Percentiles rank a stretch among this genome's conserved stretches.
phyloP scores from a whole-genome alignment of 495 filamentous ascomycete genomes.

The Amniculicola lignicola region DNA sequence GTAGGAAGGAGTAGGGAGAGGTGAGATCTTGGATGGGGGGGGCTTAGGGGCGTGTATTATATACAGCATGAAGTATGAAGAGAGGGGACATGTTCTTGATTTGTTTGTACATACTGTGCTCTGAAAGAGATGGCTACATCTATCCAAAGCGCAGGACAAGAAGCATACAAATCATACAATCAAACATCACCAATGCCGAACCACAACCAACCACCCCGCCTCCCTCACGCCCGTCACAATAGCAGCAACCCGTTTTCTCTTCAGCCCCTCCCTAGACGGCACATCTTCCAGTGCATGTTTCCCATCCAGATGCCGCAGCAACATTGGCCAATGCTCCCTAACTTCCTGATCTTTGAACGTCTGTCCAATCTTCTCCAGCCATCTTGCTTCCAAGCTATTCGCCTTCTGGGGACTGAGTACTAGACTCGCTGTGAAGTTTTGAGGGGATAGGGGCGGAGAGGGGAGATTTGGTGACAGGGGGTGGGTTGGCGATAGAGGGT shows the following conservation, averaged over 20 bases:
- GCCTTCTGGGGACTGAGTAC: slow-evolving; percentile 56
- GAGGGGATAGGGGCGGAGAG: slow-evolving; percentile 43
- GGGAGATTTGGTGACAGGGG: slow-evolving; percentile 26
- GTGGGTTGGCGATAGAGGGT: slow-evolving; percentile 9
- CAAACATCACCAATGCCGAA: slow-evolving; percentile 61
- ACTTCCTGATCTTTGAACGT: slow-evolving; percentile 41
- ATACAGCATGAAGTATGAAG: too few relatives aligned
- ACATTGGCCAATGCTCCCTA: slow-evolving; percentile 51
- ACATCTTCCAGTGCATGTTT: slow-evolving; percentile 84
- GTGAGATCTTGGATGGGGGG: too few relatives aligned
- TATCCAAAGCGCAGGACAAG: too few relatives aligned
- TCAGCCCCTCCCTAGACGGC: slow-evolving; percentile 72
- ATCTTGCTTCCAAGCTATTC: slow-evolving; percentile 62
- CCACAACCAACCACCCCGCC: slow-evolving; percentile 45
- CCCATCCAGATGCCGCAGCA: slow-evolving; percentile 84
- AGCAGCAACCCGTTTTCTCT: slow-evolving; percentile 75
- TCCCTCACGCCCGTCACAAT: slow-evolving; percentile 62
- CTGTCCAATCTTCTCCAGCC: slow-evolving; percentile 66
- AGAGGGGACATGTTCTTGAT: too few relatives aligned
- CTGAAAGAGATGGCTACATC: too few relatives aligned
- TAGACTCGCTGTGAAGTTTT: slow-evolving; percentile 39
- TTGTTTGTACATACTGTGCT: too few relatives aligned
- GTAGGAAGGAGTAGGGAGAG: slow-evolving; percentile 31
- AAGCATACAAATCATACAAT: too few relatives aligned
- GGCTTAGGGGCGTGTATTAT: too few relatives aligned